phyloP scores from a whole-genome alignment of 2,329 filamentous ascomycete genomes.

The Stagonosporopsis cucurbitacearum region DNA sequence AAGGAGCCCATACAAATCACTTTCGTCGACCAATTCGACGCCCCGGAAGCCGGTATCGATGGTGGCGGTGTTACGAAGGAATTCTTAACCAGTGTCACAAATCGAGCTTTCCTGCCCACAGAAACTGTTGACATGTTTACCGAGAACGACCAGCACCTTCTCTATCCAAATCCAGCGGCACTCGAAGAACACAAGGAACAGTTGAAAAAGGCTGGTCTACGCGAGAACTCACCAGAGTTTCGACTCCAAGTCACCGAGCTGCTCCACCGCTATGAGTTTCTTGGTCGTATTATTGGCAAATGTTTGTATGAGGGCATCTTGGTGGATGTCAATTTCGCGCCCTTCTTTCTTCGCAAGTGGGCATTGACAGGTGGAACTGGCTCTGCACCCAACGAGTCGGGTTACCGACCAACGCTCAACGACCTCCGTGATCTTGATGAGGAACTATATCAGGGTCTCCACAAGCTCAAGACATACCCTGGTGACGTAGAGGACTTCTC shows the following conservation, averaged over 20 bases:
- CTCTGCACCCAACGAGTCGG: constrained; percentile 69
- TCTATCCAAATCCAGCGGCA: constrained; percentile 85
- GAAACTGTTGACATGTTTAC: constrained; percentile 69
- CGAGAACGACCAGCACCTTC: constrained; percentile 81
- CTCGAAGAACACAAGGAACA: constrained; percentile 71
- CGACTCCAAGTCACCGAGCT: constrained; percentile 65
- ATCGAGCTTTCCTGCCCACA: constrained; percentile 76
- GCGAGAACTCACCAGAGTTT: constrained; percentile 64
- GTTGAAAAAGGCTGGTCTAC: constrained; percentile 60
- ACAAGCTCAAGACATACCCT: constrained; percentile 80
- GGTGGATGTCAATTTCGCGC: constrained; percentile 89
- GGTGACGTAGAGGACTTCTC: constrained; percentile 81
- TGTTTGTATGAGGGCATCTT: constrained; percentile 97
- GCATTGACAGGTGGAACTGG: constrained; percentile 72
- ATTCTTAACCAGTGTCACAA: constrained; percentile 87
- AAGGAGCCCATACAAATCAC: constrained; percentile 98
- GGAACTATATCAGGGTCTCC: constrained; percentile 84
- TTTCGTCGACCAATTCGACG: constrained; percentile 89
- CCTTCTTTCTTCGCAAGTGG: constrained; percentile 98
- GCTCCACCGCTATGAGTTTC: constrained; percentile 82
- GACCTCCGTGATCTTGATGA: constrained; percentile 92
- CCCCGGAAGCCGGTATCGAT: constrained; percentile 90
- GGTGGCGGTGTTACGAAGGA: constrained; percentile 98
- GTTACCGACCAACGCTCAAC: constrained; percentile 91
- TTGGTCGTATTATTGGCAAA: constrained; percentile 92